Percentiles rank a stretch among this genome's conserved stretches.
Evolutionary conservation across 768 basidiomycete genomes (phyloP).

Genomic region (Tephrocybe sp.): DNA sequence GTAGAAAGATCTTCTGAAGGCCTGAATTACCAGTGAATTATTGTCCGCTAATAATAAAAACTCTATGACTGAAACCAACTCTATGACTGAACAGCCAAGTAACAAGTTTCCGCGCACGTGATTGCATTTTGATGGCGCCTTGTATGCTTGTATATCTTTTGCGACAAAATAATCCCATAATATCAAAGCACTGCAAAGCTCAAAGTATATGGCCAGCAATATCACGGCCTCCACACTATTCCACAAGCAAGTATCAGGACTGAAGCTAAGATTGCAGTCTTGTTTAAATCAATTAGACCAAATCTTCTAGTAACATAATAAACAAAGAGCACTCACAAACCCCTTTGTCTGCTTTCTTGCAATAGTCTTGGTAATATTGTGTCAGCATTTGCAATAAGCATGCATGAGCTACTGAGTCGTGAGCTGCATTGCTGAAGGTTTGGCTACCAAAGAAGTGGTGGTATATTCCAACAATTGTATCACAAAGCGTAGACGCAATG

Average conservation of each 20-base stretch:
- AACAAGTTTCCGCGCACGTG: background rate
- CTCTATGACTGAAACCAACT: no score
- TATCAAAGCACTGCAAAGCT: background rate
- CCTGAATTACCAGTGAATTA: no score
- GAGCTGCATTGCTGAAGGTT: background rate
- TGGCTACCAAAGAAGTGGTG: background rate
- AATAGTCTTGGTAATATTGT: no score
- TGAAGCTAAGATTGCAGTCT: background rate
- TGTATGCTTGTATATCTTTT: background rate
- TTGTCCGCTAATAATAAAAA: no score
- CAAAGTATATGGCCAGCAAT: background rate
- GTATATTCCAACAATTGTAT: background rate
- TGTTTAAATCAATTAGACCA: no score
- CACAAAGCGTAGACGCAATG: background rate
- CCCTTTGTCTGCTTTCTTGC: no score
- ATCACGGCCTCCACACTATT: background rate
- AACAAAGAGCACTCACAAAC: no score
- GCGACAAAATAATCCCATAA: background rate
- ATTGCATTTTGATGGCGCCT: background rate
- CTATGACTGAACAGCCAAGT: no score
- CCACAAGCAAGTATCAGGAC: background rate
- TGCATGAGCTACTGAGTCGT: background rate
- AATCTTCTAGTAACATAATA: no score
- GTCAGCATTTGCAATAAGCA: background rate
- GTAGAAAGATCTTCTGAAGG: no score